Evolutionary conservation across 169 alveolate species (phyloP).

Genomic region (Eimeria zaria): DNA sequence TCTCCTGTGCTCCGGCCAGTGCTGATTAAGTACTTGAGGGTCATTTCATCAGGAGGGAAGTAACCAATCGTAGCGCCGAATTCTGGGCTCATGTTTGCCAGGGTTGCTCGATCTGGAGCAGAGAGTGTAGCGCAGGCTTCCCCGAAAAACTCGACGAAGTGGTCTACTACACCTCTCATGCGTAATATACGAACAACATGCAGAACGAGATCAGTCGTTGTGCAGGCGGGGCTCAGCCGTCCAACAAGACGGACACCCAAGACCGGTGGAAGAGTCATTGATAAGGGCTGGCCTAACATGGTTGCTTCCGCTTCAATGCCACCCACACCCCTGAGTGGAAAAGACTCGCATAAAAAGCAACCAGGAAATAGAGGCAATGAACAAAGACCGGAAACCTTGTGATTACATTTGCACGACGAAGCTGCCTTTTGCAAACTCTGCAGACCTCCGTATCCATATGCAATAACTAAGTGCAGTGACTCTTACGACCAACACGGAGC

Average conservation of each 20-base stretch:
- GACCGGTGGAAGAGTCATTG: conserved; percentile 98
- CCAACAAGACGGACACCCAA: conserved; percentile 98
- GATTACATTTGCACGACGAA: not conserved
- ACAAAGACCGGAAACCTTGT: not conserved
- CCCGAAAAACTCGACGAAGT: conserved; percentile 98
- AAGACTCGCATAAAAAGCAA: not conserved
- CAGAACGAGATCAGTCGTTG: conserved; percentile 98
- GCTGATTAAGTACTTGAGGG: conserved; percentile 94
- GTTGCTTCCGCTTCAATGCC: conserved; percentile 99
- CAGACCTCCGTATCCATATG: not conserved
- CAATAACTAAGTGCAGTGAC: not conserved
- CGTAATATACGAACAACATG: conserved; percentile 88
- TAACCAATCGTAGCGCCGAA: conserved; percentile 99
- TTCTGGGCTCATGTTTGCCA: conserved; percentile 99
- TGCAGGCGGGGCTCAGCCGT: conserved; percentile 91
- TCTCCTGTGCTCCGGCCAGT: conserved; percentile 96
- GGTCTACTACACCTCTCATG: conserved; percentile 98
- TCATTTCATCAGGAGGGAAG: conserved; percentile 97
- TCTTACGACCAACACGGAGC: not conserved
- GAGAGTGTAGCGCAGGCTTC: conserved; percentile 94
- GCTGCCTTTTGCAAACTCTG: not conserved
- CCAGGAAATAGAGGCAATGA: not conserved
- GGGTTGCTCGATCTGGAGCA: conserved; percentile 97
- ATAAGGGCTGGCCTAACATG: conserved; percentile 98
- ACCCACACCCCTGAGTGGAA: conserved; percentile 97